A percentile compares a stretch with the other conserved stretches of the same genome.
Evolutionary conservation across 805 yeast species (phyloP).

Genomic region (Clavispora asparagi): DNA sequence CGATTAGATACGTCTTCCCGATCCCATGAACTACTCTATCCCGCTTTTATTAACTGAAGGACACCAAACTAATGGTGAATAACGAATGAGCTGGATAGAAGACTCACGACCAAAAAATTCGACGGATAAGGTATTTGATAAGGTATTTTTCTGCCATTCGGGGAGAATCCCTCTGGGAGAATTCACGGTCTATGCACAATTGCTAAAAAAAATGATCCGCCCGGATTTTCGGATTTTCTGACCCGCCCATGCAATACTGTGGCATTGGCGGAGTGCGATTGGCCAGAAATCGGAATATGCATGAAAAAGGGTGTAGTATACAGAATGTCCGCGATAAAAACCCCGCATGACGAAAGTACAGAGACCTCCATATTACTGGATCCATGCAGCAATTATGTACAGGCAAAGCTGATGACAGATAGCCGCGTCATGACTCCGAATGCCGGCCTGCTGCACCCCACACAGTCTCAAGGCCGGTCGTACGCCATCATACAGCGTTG

Average conservation of each 20-base stretch:
- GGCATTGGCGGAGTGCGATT: background rate
- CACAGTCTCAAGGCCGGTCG: background rate
- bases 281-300: background rate
- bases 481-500: background rate
- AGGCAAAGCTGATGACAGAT: background rate
- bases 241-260: background rate
- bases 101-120: too few species aligned
- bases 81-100: too few species aligned
- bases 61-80: too few species aligned
- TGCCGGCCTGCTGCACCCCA: background rate
- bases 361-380: too few species aligned
- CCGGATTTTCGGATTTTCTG: background rate
- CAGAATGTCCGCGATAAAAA: background rate
- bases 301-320: background rate
- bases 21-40: too few species aligned
- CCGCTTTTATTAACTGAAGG: too few species aligned
- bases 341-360: too few species aligned
- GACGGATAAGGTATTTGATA: too few species aligned
- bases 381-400: background rate
- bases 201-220: slow-evolving; percentile 1
- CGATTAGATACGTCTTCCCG: too few species aligned
- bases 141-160: too few species aligned
- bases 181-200: background rate
- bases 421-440: background rate
- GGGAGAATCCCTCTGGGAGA: too few species aligned